Conservation (phyloP, 176 grass and related monocot species). For the Lolium rigidum region DNA sequence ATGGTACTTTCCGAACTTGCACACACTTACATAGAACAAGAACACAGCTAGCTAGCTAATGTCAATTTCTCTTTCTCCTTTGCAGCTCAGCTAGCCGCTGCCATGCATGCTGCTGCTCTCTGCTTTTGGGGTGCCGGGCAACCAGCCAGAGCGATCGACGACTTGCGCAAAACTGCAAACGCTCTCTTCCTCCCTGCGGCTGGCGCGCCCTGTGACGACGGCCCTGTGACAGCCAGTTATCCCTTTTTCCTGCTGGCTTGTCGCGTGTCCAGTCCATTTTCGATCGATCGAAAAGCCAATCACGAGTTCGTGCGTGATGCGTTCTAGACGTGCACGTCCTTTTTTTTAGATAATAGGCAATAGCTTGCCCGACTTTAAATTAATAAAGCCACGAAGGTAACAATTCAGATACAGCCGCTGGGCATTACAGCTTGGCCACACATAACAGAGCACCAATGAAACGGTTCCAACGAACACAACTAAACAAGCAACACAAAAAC, state of each 20-base stretch:
- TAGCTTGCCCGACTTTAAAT: no score
- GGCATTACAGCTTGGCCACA: no score
- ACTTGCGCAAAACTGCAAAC: background rate
- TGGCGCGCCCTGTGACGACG: background rate
- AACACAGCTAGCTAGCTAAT: background rate
- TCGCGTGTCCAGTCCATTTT: conserved; percentile 11
- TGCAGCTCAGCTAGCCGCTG: background rate
- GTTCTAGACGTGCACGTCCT: no score
- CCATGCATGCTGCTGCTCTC: background rate
- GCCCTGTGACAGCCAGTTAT: background rate
- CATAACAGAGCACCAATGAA: no score
- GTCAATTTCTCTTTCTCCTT: background rate
- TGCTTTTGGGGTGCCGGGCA: background rate
- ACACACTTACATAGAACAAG: background rate
- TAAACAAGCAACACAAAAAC: no score
- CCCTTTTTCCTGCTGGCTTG: conserved; percentile 41
- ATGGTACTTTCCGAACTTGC: no score
- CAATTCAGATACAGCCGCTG: no score
- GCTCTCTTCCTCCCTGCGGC: background rate
- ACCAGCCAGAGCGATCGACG: background rate
- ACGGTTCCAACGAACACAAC: no score
- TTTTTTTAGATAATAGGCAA: no score
- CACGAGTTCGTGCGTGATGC: background rate
- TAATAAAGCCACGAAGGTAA: no score
- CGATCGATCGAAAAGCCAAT: conserved; percentile 11